These are phyloP conservation scores for Ceratobasidium sp. DNA, from an alignment of 1,284 basidiomycete species.

Conservation along the genomic window DNA sequence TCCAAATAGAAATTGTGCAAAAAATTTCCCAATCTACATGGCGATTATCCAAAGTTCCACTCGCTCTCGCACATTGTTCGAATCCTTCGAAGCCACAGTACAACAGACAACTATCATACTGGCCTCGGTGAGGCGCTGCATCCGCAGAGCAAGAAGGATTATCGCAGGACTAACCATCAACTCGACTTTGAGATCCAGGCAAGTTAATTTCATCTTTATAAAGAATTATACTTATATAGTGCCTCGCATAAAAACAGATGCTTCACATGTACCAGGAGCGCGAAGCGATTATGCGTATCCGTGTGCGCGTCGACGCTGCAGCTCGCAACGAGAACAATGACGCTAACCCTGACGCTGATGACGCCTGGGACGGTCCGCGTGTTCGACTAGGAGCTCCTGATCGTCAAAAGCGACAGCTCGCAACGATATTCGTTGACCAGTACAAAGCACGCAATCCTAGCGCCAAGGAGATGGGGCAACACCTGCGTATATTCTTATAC, in stretches of 20 bases:
- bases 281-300: slow-evolving; percentile 3
- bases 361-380: background rate
- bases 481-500: background rate
- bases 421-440: background rate
- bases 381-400: background rate
- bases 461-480: background rate
- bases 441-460: background rate
- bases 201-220: background rate
- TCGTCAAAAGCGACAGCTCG: background rate
- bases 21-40: background rate
- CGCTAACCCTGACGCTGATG: background rate
- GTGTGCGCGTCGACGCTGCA: background rate
- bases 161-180: background rate
- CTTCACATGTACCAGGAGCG: background rate
- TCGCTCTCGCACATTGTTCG: background rate
- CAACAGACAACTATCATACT: slow-evolving; percentile 22
- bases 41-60: slow-evolving; percentile 4
- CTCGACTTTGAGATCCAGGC: background rate
- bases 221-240: background rate
- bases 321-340: background rate
- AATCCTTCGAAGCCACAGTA: background rate
- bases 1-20: background rate
- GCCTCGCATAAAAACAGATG: background rate
- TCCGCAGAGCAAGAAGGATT: slow-evolving; percentile 25
- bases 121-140: slow-evolving; percentile 6